Percentiles rank a stretch among this genome's conserved stretches.
phyloP scores from a whole-genome alignment of 2,329 filamentous ascomycete genomes.

The Monilinia vaccinii-corymbosi region DNA sequence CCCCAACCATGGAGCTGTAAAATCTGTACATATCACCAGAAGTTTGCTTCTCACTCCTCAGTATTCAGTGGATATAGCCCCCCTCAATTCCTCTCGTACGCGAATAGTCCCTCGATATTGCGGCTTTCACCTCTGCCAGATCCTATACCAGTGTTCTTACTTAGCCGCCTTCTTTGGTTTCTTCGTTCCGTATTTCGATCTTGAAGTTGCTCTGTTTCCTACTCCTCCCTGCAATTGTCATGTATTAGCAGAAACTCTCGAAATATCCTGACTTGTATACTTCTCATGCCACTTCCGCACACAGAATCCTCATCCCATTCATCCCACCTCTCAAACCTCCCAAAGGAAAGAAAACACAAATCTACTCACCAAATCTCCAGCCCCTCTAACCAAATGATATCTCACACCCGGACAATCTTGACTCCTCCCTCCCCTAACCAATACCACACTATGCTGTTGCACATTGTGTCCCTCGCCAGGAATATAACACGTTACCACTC shows the following conservation, averaged over 20 bases:
- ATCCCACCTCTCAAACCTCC: background rate
- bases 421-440: constrained; percentile 83
- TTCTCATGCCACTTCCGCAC: background rate
- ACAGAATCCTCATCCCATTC: background rate
- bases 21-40: background rate
- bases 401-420: constrained; percentile 99
- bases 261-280: background rate
- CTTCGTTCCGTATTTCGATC: constrained; percentile 98
- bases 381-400: constrained; percentile 86
- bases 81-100: background rate
- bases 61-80: background rate
- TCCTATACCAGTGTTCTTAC: background rate
- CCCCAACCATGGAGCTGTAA: background rate
- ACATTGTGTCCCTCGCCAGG: constrained; percentile 98
- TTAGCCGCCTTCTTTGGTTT: constrained; percentile 73
- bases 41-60: background rate
- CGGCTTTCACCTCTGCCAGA: constrained; percentile 1
- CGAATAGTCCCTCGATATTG: background rate
- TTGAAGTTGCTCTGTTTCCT: constrained; percentile 68
- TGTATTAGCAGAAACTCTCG: constrained; percentile 21
- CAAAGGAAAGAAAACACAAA: background rate
- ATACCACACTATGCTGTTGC: constrained; percentile 94
- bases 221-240: constrained; percentile 66
- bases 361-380: constrained; percentile 79
- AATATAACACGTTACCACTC: constrained; percentile 86